These are phyloP conservation scores for Melampsora abietis-canadensis DNA, from an alignment of 1,284 basidiomycete genomes.

Conservation along the genomic window DNA sequence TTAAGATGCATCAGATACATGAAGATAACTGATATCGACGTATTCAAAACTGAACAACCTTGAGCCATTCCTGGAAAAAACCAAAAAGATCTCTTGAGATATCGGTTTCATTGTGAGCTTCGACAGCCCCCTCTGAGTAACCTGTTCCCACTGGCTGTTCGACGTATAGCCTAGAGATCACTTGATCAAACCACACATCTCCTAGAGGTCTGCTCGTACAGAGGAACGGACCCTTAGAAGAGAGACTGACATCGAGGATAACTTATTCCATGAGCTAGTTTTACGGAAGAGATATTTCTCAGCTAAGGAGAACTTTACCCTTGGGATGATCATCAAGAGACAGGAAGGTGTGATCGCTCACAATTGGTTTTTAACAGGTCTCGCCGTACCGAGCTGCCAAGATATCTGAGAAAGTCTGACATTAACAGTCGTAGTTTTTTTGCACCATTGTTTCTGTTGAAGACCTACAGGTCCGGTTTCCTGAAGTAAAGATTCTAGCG, in stretches of 20 bases:
- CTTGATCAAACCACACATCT: background rate
- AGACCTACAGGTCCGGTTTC: conserved; percentile 37
- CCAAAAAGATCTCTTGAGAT: conserved; percentile 28
- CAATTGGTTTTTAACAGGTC: conserved; percentile 60
- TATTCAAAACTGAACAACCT: background rate
- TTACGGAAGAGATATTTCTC: background rate
- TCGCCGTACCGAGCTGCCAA: background rate
- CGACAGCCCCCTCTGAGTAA: conserved; percentile 24
- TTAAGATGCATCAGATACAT: background rate
- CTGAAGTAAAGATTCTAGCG: conserved; percentile 39
- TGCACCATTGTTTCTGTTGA: background rate
- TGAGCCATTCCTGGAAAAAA: conserved; percentile 32
- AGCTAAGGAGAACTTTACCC: background rate
- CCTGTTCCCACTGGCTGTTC: conserved; percentile 37
- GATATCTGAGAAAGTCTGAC: background rate
- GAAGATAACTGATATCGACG: background rate
- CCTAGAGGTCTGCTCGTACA: conserved; percentile 59
- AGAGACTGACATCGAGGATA: conserved; percentile 1
- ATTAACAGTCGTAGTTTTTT: too few relatives aligned
- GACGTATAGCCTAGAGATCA: conserved; percentile 33
- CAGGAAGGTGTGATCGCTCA: conserved; percentile 58
- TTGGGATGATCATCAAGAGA: background rate
- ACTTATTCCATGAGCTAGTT: conserved; percentile 22
- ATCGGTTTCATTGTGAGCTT: conserved; percentile 34
- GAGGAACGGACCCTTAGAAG: background rate